Base-by-base conservation (phyloP, 148 eudicot species). In the Euryodendron excelsum region DNA sequence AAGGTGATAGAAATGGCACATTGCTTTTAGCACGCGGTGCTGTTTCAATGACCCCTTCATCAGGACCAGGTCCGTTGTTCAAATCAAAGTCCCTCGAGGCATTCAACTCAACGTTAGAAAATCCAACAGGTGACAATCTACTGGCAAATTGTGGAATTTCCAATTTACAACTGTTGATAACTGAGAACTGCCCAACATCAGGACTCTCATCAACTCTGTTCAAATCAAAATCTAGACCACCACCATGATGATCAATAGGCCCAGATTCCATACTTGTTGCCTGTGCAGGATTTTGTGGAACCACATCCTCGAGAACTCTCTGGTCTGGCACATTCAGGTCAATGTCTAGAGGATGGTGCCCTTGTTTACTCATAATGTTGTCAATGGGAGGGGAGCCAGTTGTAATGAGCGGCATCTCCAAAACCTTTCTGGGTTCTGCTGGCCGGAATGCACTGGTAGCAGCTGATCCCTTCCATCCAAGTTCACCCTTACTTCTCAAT, bases 361-460 rank as follows among this genome's bases (percentile, higher is more conserved):
- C 85, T 53, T 78, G 91, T 76, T 80, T 95, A 74, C 81, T 69
- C 47, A 82, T 12, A 25, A 80, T 78, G 53, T 55, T 80, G 75
- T 81, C 92, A 69, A 80, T 50, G 27, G 69, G n/a, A 52, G 84
- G 80, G 53, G 76, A 47, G 59, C 33, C 75, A 33, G 50, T 56
- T 7, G 86, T 27, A 79, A 72, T 73, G 5, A 71, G 69, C 14
- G 84, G 84, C 66, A 52, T 75, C 77, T 92, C 92, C 44, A 45
- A 18, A 52, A 67, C 69, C 81, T 90, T 91, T 52, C 98, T 84
- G 18, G 97, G 97, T 77, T 93, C 98, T 30, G 99, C 99, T 2
- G 96, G 98, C 39, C 93, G 93, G 82, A 96, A 93, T 73, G 96
- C 99, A 85, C 98, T 96, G 18, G 98, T 96, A 18, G 98, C 93